Percentiles rank a stretch among this genome's conserved stretches.
phyloP scores from a whole-genome alignment of 2,329 filamentous ascomycete species.

The Neonectria faginata region DNA sequence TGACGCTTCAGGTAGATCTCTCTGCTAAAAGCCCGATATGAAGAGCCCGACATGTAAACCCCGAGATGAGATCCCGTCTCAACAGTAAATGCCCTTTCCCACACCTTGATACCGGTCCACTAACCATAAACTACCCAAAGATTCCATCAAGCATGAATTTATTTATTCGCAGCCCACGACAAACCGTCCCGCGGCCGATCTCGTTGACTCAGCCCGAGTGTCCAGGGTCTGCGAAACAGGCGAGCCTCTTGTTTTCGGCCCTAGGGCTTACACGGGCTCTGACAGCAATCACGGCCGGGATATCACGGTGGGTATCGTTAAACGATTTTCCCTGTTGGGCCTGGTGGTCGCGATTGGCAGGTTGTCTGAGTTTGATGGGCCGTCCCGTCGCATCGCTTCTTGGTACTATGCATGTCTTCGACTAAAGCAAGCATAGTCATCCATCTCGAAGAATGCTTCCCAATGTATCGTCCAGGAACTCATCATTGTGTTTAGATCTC shows the following conservation, averaged over 20 bases:
- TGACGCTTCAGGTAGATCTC: too few relatives aligned
- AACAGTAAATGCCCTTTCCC: too few relatives aligned
- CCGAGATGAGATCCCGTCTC: too few relatives aligned
- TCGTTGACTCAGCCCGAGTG: not conserved
- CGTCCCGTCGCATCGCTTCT: not conserved
- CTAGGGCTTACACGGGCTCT: constrained; percentile 1
- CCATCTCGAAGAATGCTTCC: not conserved
- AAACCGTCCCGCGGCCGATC: not conserved
- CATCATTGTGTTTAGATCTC: not conserved
- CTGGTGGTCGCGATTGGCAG: not conserved
- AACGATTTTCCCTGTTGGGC: not conserved
- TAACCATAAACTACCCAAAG: not conserved
- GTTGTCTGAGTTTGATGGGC: not conserved
- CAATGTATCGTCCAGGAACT: not conserved
- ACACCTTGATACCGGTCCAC: too few relatives aligned
- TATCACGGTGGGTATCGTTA: not conserved
- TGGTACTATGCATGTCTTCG: not conserved
- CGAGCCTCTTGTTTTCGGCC: not conserved
- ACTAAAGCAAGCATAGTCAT: not conserved
- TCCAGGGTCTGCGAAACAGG: not conserved
- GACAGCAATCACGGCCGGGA: not conserved
- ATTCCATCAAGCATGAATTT: not conserved
- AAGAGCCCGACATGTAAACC: not conserved
- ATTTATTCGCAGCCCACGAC: not conserved
- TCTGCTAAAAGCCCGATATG: too few relatives aligned